Evolutionary conservation across 2,329 filamentous ascomycete species (phyloP).

Genomic region (Fusarium sp.): DNA sequence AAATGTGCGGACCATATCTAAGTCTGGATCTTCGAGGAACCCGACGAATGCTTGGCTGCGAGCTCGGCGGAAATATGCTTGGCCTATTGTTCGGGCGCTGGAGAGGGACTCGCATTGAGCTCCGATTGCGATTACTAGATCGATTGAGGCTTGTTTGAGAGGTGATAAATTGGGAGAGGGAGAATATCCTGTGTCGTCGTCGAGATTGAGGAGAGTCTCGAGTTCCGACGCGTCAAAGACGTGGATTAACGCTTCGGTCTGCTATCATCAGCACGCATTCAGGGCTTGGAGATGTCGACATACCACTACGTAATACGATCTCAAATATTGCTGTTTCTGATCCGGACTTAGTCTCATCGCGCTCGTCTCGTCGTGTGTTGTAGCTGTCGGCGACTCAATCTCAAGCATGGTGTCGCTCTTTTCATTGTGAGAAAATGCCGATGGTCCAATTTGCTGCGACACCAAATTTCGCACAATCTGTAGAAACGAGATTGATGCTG

Average conservation of each 20-base stretch:
- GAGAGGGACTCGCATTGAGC: constrained; percentile 41
- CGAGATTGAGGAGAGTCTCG: constrained; percentile 37
- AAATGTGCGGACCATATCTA: constrained; percentile 43
- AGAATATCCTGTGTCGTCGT: background rate
- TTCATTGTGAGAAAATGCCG: constrained; percentile 45
- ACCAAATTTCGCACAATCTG: constrained; percentile 51
- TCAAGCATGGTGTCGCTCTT: constrained; percentile 46
- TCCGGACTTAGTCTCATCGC: background rate
- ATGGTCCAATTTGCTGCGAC: constrained; percentile 43
- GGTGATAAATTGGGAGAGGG: background rate
- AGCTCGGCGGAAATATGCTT: constrained; percentile 59
- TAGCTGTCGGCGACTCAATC: constrained; percentile 36
- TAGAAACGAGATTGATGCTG: constrained; percentile 66
- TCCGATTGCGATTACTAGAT: constrained; percentile 43
- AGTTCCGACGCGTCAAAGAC: constrained; percentile 48
- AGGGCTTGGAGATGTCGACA: background rate
- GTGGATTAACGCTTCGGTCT: constrained; percentile 53
- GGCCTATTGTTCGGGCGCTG: constrained; percentile 38
- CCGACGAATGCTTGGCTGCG: constrained; percentile 37
- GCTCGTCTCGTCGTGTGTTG: background rate
- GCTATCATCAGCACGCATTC: background rate
- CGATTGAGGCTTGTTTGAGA: constrained; percentile 21
- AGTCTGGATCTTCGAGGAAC: constrained; percentile 44
- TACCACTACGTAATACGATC: constrained; percentile 37
- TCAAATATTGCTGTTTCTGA: constrained; percentile 19